Conservation (phyloP, 192 early-diverging fungal species). For the Chytriomyces confervae region DNA sequence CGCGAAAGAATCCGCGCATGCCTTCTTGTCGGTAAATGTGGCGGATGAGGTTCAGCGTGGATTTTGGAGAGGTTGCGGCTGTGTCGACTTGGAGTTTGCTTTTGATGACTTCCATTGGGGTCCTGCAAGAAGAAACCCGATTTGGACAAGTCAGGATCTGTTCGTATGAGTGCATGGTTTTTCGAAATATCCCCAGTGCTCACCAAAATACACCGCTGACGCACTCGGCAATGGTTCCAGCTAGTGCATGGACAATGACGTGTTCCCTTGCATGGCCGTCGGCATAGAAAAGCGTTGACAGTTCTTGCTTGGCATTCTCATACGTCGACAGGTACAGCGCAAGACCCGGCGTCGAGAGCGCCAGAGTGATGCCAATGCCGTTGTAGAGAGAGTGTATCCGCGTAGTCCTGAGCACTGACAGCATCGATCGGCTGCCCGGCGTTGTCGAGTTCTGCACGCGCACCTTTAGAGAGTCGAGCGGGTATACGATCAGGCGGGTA, state of each 20-base stretch:
- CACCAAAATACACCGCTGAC: constrained; percentile 70
- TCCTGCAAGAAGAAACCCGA: constrained; percentile 46
- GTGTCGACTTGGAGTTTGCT: constrained; percentile 67
- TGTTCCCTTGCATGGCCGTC: constrained; percentile 27
- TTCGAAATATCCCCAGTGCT: not conserved
- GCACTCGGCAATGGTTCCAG: constrained; percentile 70
- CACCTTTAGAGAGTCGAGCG: constrained; percentile 81
- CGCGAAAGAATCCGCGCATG: constrained; percentile 69
- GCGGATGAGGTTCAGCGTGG: constrained; percentile 44
- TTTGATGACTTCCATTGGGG: constrained; percentile 88
- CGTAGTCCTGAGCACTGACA: constrained; percentile 18
- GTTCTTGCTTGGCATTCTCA: constrained; percentile 61
- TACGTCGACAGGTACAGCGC: constrained; percentile 75
- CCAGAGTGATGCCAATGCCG: constrained; percentile 71
- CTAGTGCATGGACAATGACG: constrained; percentile 60
- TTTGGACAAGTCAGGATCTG: not conserved
- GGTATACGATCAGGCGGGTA: constrained; percentile 70
- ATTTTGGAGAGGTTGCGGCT: not conserved
- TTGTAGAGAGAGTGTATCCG: constrained; percentile 59
- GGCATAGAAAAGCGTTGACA: constrained; percentile 29
- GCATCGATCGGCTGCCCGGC: constrained; percentile 17
- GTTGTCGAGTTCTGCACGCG: constrained; percentile 57
- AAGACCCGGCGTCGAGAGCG: constrained; percentile 74
- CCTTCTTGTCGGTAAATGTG: constrained; percentile 65
- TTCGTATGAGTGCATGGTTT: too few species aligned